A percentile compares a stretch with the other conserved stretches of the same genome.
phyloP scores from a whole-genome alignment of 768 basidiomycete species.

The Trametes meyenii region DNA sequence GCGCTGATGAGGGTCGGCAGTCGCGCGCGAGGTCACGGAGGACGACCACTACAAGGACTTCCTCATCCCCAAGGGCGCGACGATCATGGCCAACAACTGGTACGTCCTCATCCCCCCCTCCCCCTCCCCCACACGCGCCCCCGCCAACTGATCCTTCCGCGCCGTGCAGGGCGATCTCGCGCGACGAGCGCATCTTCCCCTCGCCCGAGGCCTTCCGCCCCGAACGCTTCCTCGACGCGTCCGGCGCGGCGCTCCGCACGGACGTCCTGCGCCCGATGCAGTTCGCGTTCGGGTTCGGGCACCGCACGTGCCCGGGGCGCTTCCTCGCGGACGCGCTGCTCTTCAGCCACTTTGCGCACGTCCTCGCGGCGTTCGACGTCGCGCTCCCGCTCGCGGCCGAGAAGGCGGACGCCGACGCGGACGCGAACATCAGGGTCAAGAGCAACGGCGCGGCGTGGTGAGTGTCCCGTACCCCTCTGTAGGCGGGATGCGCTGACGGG shows the following conservation, averaged over 20 bases:
- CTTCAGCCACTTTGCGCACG: conserved; percentile 28
- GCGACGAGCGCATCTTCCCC: conserved; percentile 34
- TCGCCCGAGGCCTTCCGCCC: conserved; percentile 35
- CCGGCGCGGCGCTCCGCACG: conserved; percentile 9
- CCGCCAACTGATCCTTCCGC: too few species aligned
- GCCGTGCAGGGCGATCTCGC: conserved; percentile 34
- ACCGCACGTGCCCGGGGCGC: conserved; percentile 24
- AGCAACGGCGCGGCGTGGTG: conserved; percentile 22
- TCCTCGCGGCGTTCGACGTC: conserved; percentile 32
- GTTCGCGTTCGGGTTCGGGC: conserved; percentile 28
- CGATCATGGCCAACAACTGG: conserved; percentile 37
- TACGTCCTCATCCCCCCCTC: neutral
- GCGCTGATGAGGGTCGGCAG: conserved; percentile 1
- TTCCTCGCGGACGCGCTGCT: conserved; percentile 29
- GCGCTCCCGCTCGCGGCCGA: conserved; percentile 8
- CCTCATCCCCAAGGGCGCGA: conserved; percentile 36
- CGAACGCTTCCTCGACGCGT: conserved; percentile 31
- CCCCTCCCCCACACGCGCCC: neutral
- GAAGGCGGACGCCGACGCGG: conserved; percentile 16
- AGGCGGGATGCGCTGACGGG: neutral
- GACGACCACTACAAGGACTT: conserved; percentile 33
- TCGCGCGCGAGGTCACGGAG: conserved; percentile 18
- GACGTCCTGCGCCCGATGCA: conserved; percentile 20
- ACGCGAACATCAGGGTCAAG: conserved; percentile 17
- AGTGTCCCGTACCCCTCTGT: neutral